Base-by-base conservation (phyloP, 108 stramenopile species). In the Fistulifera pelliculosa region DNA sequence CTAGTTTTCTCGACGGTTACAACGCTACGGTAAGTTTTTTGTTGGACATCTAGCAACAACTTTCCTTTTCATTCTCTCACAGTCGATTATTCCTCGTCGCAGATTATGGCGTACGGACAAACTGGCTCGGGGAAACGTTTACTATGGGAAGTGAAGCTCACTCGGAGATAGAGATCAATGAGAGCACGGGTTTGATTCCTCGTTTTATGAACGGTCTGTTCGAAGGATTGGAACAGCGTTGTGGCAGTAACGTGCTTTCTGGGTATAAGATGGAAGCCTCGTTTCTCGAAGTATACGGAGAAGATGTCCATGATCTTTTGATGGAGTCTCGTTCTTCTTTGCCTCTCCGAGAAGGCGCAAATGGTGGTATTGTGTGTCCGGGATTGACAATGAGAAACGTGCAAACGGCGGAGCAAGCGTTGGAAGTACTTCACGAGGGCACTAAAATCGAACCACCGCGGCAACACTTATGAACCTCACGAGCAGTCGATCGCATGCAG, bases 281-380 rank as follows among this genome's bases (percentile, higher is more conserved):
- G 38, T 96, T 96, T 65, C 76, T 97, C 1, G 96, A 97, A 72
- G 91, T 96, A 0, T 94, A 95, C 59, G 93, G 93, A 3, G 90
- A 96, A 56, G 91, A 95, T 56, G 87, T 95, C 26, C 80, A 83
- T 60, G 96, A 96, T 61, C 63, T 96, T 16, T 65, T 95, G 3
- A 70, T 81, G 47, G 60, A 72, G 13, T 41, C 61, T 62, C 79
- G 87, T 47, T 60, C 58, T 27, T 74, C 85, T 39, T 54, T 93
- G 39, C 85, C 85, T 19, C 55, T 93, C 38, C 80, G 90, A 24
- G 94, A 88, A 60, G 83, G 80, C 71, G 56, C 82, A 3, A 70
- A 69, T 53, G 81, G 81, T 35, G 83, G 77, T 19, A 67, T 88
- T 21, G 61, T 84, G 16, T 68, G 84, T 5, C 59, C 49, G 22